Evolutionary conservation across 495 filamentous ascomycete genomes (phyloP).

Genomic region (Cenococcum geophilum): DNA sequence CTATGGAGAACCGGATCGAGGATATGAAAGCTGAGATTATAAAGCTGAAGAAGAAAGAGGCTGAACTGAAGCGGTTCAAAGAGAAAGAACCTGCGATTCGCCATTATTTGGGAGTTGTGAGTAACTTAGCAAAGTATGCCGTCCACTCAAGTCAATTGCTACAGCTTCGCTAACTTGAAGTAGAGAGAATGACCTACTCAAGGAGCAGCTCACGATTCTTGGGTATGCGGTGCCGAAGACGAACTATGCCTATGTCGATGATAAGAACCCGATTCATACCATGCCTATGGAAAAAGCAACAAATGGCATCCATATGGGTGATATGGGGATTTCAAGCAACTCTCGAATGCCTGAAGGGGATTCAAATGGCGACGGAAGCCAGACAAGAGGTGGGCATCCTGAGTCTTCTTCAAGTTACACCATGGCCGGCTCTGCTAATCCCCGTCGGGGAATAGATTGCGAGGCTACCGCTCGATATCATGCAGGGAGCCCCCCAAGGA

Average conservation of each 20-base stretch:
- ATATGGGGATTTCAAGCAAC: background rate
- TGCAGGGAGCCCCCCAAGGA: constrained; percentile 3
- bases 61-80: constrained; percentile 31
- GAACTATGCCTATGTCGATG: constrained; percentile 12
- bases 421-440: background rate
- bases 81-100: constrained; percentile 30
- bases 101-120: constrained; percentile 31
- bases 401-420: background rate
- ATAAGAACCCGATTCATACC: background rate
- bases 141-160: background rate
- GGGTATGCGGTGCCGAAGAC: constrained; percentile 29
- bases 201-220: constrained; percentile 26
- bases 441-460: background rate
- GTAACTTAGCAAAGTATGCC: constrained; percentile 30
- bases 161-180: background rate
- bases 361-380: background rate
- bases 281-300: background rate
- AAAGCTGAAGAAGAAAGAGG: constrained; percentile 22
- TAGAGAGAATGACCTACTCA: constrained; percentile 34
- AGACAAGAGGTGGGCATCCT: background rate
- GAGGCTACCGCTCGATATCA: background rate
- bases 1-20: constrained; percentile 32
- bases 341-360: background rate
- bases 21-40: constrained; percentile 33
- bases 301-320: background rate